phyloP scores from a whole-genome alignment of 305 asterid species.

The Andrographis paniculata region DNA sequence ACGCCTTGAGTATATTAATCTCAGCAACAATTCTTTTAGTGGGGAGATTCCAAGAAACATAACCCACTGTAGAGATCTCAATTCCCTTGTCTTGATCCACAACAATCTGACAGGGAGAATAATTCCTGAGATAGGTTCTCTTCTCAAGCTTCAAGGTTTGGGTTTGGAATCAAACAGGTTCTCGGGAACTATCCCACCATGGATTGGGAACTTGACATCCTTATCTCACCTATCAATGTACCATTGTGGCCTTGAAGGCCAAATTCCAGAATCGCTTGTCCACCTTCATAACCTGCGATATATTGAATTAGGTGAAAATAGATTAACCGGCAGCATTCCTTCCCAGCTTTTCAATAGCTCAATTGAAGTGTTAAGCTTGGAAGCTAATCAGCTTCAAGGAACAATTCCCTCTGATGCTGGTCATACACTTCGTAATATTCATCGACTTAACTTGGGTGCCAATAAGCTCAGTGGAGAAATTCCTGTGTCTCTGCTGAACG shows the following conservation, averaged over 20 bases:
- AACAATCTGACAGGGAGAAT: slow-evolving; percentile 15
- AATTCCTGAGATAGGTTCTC: slow-evolving; percentile 15
- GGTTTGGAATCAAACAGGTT: slow-evolving; percentile 9
- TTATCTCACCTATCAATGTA: slow-evolving; percentile 5
- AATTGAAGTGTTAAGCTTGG: background rate
- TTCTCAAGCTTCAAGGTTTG: slow-evolving; percentile 9
- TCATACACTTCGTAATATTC: slow-evolving; percentile 9
- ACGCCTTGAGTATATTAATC: slow-evolving; percentile 7
- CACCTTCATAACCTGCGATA: background rate
- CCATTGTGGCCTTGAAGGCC: slow-evolving; percentile 11
- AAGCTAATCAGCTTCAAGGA: slow-evolving; percentile 17
- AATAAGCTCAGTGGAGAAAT: background rate
- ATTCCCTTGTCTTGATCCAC: slow-evolving; percentile 19
- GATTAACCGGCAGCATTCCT: slow-evolving; percentile 19
- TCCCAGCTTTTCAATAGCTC: slow-evolving; percentile 20
- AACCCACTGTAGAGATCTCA: slow-evolving; percentile 15
- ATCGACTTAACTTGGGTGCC: background rate
- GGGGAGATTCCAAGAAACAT: slow-evolving; percentile 24
- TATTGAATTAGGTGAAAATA: background rate
- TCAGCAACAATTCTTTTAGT: slow-evolving; percentile 21
- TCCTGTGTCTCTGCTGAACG: slow-evolving; percentile 20
- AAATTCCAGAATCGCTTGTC: slow-evolving; percentile 22
- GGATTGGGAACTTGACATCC: slow-evolving; percentile 18
- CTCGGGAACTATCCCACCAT: slow-evolving; percentile 19
- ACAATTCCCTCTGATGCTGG: slow-evolving; percentile 15